phyloP scores from a whole-genome alignment of 306 rosid genomes.

The Lablab purpureus region DNA sequence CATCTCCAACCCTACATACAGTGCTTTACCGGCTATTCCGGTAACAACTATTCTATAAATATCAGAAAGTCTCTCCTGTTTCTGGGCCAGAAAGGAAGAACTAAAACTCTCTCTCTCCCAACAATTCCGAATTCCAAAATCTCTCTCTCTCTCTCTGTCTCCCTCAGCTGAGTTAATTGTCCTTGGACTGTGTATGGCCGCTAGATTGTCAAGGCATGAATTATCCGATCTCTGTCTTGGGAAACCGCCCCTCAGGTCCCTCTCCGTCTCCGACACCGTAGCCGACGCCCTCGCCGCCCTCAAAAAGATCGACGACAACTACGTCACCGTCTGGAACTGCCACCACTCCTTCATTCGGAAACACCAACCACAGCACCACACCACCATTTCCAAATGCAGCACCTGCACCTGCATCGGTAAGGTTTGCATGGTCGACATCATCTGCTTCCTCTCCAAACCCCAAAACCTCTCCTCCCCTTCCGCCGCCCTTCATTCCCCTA shows the following conservation, averaged over 20 bases:
- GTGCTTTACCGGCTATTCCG: neutral
- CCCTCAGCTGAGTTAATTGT: neutral
- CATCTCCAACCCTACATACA: neutral
- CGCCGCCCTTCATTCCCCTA: slow-evolving; percentile 64
- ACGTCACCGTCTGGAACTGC: slow-evolving; percentile 80
- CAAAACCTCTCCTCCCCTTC: slow-evolving; percentile 58
- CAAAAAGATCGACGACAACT: slow-evolving; percentile 53
- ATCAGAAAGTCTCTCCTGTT: neutral
- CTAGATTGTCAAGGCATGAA: slow-evolving; percentile 55
- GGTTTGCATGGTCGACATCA: slow-evolving; percentile 70
- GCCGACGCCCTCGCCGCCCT: slow-evolving; percentile 68
- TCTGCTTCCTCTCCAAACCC: slow-evolving; percentile 63
- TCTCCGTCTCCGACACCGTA: slow-evolving; percentile 63
- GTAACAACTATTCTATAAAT: neutral
- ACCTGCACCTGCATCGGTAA: slow-evolving; percentile 70
- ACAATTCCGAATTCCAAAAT: too few relatives aligned
- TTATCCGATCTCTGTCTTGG: slow-evolving; percentile 86
- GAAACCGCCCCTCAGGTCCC: slow-evolving; percentile 75
- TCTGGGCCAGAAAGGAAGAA: neutral
- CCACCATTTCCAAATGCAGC: neutral
- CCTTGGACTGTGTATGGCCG: slow-evolving; percentile 75
- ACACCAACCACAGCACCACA: neutral
- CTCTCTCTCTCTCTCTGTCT: neutral
- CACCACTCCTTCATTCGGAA: slow-evolving; percentile 50
- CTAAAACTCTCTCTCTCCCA: neutral